Conservation (phyloP, 169 alveolate genomes). For the Eimeria brunetti region DNA sequence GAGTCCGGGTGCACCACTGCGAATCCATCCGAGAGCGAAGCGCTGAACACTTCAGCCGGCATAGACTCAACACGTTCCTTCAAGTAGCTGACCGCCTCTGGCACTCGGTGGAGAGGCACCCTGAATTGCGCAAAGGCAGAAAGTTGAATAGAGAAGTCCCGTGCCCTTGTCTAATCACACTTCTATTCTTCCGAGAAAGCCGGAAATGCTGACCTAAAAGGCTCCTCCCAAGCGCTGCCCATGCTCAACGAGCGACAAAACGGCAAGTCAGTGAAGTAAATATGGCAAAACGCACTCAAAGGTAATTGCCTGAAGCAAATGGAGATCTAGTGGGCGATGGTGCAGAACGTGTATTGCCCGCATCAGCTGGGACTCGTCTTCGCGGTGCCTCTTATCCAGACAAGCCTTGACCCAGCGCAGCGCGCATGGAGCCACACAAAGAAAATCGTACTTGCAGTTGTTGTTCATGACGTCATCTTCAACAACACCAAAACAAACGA, state of each 20-base stretch:
- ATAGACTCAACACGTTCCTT: slow-evolving; percentile 66
- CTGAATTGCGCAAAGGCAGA: slow-evolving; percentile 4
- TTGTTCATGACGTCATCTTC: slow-evolving; percentile 72
- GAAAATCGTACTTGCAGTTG: slow-evolving; percentile 70
- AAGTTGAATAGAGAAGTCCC: not conserved
- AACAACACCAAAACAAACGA: not conserved
- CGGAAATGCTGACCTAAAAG: not conserved
- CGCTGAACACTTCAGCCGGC: slow-evolving; percentile 74
- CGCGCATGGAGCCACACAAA: slow-evolving; percentile 70
- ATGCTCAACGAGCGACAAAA: not conserved
- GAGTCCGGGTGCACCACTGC: slow-evolving; percentile 59
- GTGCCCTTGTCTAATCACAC: not conserved
- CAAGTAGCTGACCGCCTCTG: slow-evolving; percentile 61
- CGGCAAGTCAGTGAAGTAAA: not conserved
- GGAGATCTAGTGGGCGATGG: slow-evolving; percentile 61
- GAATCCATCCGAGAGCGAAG: slow-evolving; percentile 63
- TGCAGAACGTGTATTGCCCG: slow-evolving; percentile 67
- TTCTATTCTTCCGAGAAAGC: not conserved
- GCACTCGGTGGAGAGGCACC: slow-evolving; percentile 72
- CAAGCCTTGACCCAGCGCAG: slow-evolving; percentile 74
- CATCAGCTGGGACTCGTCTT: slow-evolving; percentile 60
- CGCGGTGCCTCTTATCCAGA: slow-evolving; percentile 59
- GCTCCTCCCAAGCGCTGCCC: not conserved
- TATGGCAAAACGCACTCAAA: slow-evolving; percentile 25
- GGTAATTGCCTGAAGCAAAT: slow-evolving; percentile 56